A percentile compares a stretch with the other conserved stretches of the same genome.
Evolutionary conservation across 2,329 filamentous ascomycete species (phyloP).

Genomic region (Chrysosporium queenslandicum): DNA sequence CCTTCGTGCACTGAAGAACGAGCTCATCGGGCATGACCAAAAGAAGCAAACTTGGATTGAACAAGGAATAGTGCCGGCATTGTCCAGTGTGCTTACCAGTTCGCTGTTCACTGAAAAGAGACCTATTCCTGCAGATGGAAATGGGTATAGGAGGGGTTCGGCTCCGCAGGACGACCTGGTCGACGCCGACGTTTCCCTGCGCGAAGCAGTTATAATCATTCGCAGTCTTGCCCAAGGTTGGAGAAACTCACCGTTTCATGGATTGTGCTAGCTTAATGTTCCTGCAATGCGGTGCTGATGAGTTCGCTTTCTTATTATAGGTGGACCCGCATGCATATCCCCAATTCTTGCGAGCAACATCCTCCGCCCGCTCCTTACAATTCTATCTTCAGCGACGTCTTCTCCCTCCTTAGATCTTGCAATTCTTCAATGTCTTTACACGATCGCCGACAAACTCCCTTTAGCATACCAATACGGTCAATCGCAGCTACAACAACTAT

Average conservation of each 20-base stretch:
- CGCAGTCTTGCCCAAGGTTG: constrained; percentile 75
- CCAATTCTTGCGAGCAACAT: constrained; percentile 60
- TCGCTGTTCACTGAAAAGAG: constrained; percentile 33
- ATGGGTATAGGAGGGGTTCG: constrained; percentile 22
- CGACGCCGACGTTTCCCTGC: constrained; percentile 56
- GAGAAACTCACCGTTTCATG: constrained; percentile 18
- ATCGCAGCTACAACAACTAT: constrained; percentile 44
- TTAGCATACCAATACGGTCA: constrained; percentile 43
- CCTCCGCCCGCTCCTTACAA: constrained; percentile 59
- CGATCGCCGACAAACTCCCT: constrained; percentile 56
- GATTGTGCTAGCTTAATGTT: not conserved
- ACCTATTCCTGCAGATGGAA: constrained; percentile 22
- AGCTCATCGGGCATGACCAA: constrained; percentile 76
- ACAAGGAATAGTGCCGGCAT: constrained; percentile 51
- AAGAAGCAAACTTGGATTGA: constrained; percentile 72
- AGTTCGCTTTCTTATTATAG: constrained; percentile 37
- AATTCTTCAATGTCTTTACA: constrained; percentile 63
- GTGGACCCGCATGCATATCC: constrained; percentile 66
- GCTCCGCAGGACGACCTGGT: constrained; percentile 44
- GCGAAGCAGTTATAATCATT: constrained; percentile 77
- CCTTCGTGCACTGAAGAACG: constrained; percentile 71
- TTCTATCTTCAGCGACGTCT: constrained; percentile 56
- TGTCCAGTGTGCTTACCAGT: constrained; percentile 42
- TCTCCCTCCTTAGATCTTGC: constrained; percentile 59
- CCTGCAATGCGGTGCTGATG: constrained; percentile 1